Conservation (phyloP, 73 alveolate species). For the Symbiodinium natans region DNA sequence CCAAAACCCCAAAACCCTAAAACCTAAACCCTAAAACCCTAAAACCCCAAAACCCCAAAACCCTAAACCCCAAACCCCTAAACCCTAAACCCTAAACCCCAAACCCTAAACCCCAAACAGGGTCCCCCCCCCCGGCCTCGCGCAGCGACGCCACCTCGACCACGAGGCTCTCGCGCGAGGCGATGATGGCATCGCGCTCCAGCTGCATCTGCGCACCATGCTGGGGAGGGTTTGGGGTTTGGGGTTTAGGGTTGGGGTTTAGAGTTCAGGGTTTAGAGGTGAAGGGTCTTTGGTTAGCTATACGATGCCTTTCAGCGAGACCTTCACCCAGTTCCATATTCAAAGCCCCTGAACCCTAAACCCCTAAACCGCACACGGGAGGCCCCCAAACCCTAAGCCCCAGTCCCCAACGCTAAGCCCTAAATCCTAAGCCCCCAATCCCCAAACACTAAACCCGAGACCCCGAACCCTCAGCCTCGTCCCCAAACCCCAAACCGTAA, state of each 20-base stretch:
- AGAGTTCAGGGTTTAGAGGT: not conserved
- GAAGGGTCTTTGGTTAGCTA: too few species aligned
- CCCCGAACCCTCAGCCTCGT: too few species aligned
- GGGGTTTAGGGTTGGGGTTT: not conserved
- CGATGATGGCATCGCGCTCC: constrained; percentile 67
- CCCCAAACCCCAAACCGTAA: too few species aligned
- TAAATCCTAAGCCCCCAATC: too few species aligned
- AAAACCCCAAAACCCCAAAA: not conserved
- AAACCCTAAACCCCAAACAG: not conserved
- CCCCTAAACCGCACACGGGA: too few species aligned
- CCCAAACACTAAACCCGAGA: too few species aligned
- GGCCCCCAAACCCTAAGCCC: too few species aligned
- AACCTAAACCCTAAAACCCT: not conserved
- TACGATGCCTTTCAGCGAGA: too few species aligned
- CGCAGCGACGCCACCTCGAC: constrained; percentile 22
- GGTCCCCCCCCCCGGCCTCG: not conserved
- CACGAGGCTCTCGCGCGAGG: constrained; percentile 33
- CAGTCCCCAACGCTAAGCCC: too few species aligned
- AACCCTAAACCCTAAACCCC: not conserved
- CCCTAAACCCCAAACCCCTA: not conserved
- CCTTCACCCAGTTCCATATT: too few species aligned
- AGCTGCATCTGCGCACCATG: constrained; percentile 53
- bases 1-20: not conserved
- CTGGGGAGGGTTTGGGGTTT: not conserved
- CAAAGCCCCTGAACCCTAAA: too few species aligned